Evolutionary conservation across 495 filamentous ascomycete species (phyloP).

Genomic region (Neurospora terricola): DNA sequence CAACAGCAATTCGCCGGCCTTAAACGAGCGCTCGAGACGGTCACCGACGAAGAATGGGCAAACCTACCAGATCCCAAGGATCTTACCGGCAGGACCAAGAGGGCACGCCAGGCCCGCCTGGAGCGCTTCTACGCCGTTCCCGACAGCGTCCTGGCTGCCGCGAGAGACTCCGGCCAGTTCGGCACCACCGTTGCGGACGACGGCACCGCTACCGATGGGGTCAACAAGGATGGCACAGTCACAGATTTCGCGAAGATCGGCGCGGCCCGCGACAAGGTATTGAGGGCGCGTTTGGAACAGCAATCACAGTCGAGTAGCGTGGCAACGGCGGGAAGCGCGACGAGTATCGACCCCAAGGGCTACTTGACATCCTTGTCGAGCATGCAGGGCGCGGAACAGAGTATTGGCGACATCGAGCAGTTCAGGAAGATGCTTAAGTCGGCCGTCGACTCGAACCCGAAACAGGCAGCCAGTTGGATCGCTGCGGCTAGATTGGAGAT

Average conservation of each 20-base stretch:
- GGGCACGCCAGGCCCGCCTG: constrained; percentile 69
- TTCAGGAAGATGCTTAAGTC: constrained; percentile 89
- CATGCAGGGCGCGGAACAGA: constrained; percentile 67
- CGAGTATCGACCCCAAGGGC: constrained; percentile 88
- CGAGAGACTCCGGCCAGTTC: constrained; percentile 67
- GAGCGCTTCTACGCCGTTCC: constrained; percentile 93
- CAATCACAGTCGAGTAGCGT: constrained; percentile 60
- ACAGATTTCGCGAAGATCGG: constrained; percentile 99
- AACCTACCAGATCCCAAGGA: constrained; percentile 92
- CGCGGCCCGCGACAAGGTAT: constrained; percentile 84
- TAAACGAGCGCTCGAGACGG: constrained; percentile 76
- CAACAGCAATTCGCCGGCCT: constrained; percentile 96
- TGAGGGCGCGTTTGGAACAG: constrained; percentile 84
- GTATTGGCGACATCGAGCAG: constrained; percentile 90
- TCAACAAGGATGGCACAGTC: constrained; percentile 65
- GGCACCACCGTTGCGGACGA: constrained; percentile 79
- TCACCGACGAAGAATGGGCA: constrained; percentile 95
- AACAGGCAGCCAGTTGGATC: constrained; percentile 94
- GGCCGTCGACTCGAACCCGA: constrained; percentile 90
- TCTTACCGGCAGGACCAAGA: constrained; percentile 83
- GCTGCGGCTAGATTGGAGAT: constrained; percentile 90
- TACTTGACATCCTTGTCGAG: constrained; percentile 86
- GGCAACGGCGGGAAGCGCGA: constrained; percentile 73
- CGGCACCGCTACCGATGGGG: constrained; percentile 44
- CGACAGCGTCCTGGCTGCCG: constrained; percentile 88